Conservation (phyloP, 495 filamentous ascomycete genomes). For the Thermochaetoides thermophila region DNA sequence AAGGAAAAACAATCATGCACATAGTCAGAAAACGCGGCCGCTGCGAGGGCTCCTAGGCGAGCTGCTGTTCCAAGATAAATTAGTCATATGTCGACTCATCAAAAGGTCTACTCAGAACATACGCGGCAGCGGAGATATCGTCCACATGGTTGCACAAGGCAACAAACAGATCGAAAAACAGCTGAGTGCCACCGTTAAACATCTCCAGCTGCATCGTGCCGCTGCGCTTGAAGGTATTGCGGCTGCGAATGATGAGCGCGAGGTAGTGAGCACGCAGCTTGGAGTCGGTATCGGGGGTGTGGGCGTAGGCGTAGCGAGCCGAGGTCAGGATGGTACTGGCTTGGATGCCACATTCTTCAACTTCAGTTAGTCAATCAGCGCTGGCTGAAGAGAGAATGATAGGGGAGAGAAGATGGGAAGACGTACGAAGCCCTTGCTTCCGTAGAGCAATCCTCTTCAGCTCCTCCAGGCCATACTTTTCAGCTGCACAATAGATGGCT, state of each 20-base stretch:
- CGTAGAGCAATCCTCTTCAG: slow-evolving; percentile 70
- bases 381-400: neutral
- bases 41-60: slow-evolving; percentile 32
- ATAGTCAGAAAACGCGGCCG: slow-evolving; percentile 21
- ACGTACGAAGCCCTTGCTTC: slow-evolving; percentile 63
- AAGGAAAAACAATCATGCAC: neutral
- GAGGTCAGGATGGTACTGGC: slow-evolving; percentile 70
- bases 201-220: slow-evolving; percentile 96
- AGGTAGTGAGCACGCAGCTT: slow-evolving; percentile 84
- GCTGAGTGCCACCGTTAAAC: slow-evolving; percentile 60
- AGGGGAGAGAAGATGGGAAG: neutral
- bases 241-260: slow-evolving; percentile 73
- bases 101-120: no score
- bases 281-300: slow-evolving; percentile 79
- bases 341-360: slow-evolving; percentile 63
- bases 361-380: slow-evolving; percentile 1
- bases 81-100: no score
- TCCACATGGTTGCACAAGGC: slow-evolving; percentile 84
- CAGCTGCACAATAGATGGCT: slow-evolving; percentile 77
- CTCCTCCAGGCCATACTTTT: slow-evolving; percentile 64
- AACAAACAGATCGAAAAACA: slow-evolving; percentile 91
- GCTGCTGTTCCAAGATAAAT: slow-evolving; percentile 11
- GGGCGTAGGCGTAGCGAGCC: slow-evolving; percentile 73
- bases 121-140: slow-evolving; percentile 37
- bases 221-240: slow-evolving; percentile 78